Evolutionary conservation across 1,139 yeast genomes (phyloP), one percentile per base, ranked within the genome.

Genomic region (Magnusiomyces paraingens): DNA sequence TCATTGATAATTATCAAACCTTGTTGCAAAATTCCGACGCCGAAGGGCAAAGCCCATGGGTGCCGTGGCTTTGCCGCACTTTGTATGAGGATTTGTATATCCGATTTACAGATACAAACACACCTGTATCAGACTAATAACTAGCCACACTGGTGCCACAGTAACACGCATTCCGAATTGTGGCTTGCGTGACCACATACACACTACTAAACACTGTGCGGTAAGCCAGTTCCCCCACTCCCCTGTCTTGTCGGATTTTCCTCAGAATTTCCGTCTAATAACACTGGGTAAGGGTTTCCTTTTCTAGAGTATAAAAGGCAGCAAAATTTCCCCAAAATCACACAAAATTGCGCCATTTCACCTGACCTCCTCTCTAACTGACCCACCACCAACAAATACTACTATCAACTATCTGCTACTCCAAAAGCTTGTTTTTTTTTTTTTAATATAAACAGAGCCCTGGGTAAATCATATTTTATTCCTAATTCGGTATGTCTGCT

Each of bases 331-430:
- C 22, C 5, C 11, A 18, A 17, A 8, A 21, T 43, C 46, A 43
- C 46, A 20, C n/a, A 8, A 14, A 18, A 18, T 43, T 43, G 29
- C 46, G 21, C 32, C 46, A 43, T 43, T 22, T 43, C 46, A 43
- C 46, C 46, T 43, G 46, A 43, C 32, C 15, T 35, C 20, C n/a
- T 18, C 21, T 17, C 18, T 26, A 26, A 20, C 10, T 12, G 18
- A 11, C 21, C 17, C 2, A 6, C 20, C 20, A 17, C 44, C 18
- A 40, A n/a, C 21, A 2, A 17, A 6, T 20, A 40, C 21, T 4
- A 15, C 44, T 15, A 40, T 5, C 14, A 40, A 11, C 21, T 15
- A 4, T n/a, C n/a, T n/a, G n/a, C n/a, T n/a, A 15, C 44, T 26
- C 32, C 8, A 26, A 26, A 26, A 17, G 14, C 21, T 22, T 38